Base-by-base conservation (phyloP, 768 basidiomycete genomes). In the Sporobolomyces roseus region DNA sequence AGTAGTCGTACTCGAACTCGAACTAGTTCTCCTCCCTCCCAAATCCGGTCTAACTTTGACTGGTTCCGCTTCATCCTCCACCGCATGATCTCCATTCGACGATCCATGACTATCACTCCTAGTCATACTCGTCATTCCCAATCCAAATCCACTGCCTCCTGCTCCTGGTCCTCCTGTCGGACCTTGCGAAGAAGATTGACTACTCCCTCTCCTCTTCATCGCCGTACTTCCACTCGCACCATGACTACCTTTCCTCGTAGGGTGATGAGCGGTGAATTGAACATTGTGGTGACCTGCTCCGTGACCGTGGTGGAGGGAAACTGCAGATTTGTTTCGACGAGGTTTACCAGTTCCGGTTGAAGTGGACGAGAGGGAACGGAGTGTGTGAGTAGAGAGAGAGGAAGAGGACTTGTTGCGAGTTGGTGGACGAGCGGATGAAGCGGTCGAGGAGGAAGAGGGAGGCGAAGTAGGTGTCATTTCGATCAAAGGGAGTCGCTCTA, bases 91-190 rank as follows among this genome's bases (percentile, higher is more conserved):
- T 12, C 29, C 45, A 13, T n/a, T 46, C 21, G 6, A 10, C 45
- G 12, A 41, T 0, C 23, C 45, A 7, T 35, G 32, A 14, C 45
- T 33, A 3, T 60, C 58, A 46, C 45, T 60, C 56, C 25, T 59
- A 43, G 60, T 58, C 55, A 72, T 59, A 27, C 51, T 62, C 33
- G 64, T 72, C 60, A 72, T 65, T n/a, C 66, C 71, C n/a, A 72
- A 46, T 23, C 64, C 71, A 43, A 72, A 65, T 10, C 41, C 41
- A 21, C 33, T 30, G 35, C 29, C 51, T 55, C 25, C 54, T 46
- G 30, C 64, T 52, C 35, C 61, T 43, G 49, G 33, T 38, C 27
- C 63, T 32, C n/a, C 33, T 36, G n/a, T 29, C 19, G 33, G 45
- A 43, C n/a, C 10, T 21, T 33, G 49, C 30, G 16, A 19, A 12